These are phyloP conservation scores for Boeremia exigua DNA, from an alignment of 2,329 filamentous ascomycete genomes.

Conservation along the genomic window DNA sequence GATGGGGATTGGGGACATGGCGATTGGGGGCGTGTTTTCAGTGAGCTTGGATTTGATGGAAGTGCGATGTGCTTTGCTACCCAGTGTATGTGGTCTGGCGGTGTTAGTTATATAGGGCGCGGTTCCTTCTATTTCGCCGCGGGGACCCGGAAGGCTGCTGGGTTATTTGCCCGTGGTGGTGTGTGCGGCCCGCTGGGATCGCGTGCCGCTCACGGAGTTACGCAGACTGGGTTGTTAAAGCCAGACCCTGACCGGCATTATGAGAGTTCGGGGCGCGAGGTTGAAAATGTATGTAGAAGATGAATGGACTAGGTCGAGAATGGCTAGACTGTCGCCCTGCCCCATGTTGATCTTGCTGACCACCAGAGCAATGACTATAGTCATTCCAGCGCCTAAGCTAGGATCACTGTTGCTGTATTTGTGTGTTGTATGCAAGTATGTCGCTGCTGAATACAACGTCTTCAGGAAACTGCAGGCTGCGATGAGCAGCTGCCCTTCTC, in stretches of 20 bases:
- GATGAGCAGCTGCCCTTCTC: neutral
- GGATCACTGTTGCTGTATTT: neutral
- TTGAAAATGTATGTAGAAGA: neutral
- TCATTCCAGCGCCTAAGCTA: neutral
- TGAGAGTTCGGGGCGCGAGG: too few species aligned
- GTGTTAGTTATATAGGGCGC: too few species aligned
- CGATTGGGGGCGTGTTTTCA: neutral
- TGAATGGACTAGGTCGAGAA: neutral
- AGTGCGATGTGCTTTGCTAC: too few species aligned
- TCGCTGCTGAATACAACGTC: neutral
- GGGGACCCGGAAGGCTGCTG: too few species aligned
- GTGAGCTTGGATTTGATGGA: too few species aligned
- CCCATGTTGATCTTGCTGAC: neutral
- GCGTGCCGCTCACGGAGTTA: too few species aligned
- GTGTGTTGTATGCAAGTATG: neutral
- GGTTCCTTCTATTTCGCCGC: too few species aligned
- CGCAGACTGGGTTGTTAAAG: too few species aligned
- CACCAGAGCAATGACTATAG: neutral
- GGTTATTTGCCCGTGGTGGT: too few species aligned
- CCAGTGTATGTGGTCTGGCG: too few species aligned
- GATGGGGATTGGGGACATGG: slow-evolving; percentile 20
- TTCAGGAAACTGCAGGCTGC: neutral
- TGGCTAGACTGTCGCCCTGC: neutral
- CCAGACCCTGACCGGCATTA: too few species aligned
- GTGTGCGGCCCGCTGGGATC: too few species aligned